Base-by-base conservation (phyloP, 2,329 filamentous ascomycete species). In the Colletotrichum cordylinicola region DNA sequence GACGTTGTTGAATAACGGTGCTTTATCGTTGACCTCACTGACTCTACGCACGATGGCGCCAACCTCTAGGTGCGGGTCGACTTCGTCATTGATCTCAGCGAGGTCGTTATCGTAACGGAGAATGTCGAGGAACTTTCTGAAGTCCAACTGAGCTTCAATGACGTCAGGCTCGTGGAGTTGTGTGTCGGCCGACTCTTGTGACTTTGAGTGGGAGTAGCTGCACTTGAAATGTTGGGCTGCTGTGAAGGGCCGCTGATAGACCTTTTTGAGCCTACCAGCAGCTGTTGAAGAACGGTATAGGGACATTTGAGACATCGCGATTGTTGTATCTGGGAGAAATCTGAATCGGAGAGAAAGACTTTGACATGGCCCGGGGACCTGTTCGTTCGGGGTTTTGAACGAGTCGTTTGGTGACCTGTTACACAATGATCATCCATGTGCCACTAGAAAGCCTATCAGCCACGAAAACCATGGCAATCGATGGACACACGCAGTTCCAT, bases 1-100 rank as follows among this genome's bases (percentile, higher is more conserved):
- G 67, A 90, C 72, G 39, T 90, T 90, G 80, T 89, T 87, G 83
- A 90, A 89, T 0, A 90, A 83, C 0, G 88, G 88, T 1, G 88
- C 88, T 69, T 87, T 88, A 74, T 84, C 85, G 58, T 87, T 78
- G 0, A 81, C 84, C 73, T 90, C 88, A 77, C 83, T 86, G 9
- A 86, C 87, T 18, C 80, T 81, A 8, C 88, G 83, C 4, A 86
- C 86, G 70, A 90, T 88, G 18, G 88, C 88, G 3, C 81, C 86
- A 0, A 82, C 84, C 77, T 89, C 86, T 39, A 89, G 82, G 70
- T 89, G 76, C 8, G 87, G 84, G 70, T 89, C 86, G 13, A 87
- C 78, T 43, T 85, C 82, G 1, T 81, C 70, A 73, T 87, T 81
- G 75, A 89, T 88, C 68, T 89, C 87, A 10, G 83, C 83, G 1